Evolutionary conservation across 73 alveolate genomes (phyloP).

Genomic region (Tetrahymena malaccensis): DNA sequence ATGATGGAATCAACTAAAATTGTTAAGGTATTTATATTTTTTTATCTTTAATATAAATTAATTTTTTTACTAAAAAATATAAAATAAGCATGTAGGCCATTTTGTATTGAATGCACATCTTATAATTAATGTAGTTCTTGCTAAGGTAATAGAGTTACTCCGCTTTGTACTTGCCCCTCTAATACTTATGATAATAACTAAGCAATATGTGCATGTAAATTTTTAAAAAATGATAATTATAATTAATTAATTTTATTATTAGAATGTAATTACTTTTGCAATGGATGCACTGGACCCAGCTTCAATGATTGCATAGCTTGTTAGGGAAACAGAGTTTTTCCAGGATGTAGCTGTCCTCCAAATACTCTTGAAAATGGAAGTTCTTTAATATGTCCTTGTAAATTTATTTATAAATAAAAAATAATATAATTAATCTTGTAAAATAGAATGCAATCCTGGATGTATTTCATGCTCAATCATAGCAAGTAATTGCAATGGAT

Average conservation of each 20-base stretch:
- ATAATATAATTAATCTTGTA: not conserved
- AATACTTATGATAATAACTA: not conserved
- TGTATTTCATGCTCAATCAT: not conserved
- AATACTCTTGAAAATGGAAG: not conserved
- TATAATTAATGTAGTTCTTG: not conserved
- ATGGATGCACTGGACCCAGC: not conserved
- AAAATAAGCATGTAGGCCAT: not conserved
- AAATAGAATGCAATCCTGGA: not conserved
- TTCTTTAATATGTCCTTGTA: not conserved
- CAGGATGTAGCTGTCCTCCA: not conserved
- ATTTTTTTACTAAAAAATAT: not conserved
- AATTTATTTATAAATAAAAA: not conserved
- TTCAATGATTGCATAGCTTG: not conserved
- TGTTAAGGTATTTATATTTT: not conserved
- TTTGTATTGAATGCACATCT: not conserved
- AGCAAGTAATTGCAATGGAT: not conserved
- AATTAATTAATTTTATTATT: not conserved
- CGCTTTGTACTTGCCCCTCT: not conserved
- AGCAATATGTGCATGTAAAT: not conserved
- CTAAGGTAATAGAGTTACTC: not conserved
- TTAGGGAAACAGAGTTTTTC: not conserved
- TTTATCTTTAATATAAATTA: not conserved
- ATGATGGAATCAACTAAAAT: not conserved
- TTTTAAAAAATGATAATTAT: not conserved
- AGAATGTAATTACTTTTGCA: not conserved